These are phyloP conservation scores for Cladosporium cucumerinum DNA, from an alignment of 2,329 filamentous ascomycete species.

Conservation along the genomic window DNA sequence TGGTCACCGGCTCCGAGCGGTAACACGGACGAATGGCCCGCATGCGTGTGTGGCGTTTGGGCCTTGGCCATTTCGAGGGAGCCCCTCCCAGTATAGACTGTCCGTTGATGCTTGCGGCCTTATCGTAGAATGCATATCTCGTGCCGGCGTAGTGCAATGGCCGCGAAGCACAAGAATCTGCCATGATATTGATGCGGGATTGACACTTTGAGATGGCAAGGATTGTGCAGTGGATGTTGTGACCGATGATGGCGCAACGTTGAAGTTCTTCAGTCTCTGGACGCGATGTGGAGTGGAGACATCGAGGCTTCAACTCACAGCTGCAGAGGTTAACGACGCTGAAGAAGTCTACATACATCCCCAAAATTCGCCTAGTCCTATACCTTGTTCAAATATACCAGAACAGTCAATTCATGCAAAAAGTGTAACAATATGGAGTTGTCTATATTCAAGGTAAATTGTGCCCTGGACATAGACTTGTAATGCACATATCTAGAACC, in stretches of 20 bases:
- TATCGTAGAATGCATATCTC: not conserved
- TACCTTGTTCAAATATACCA: not conserved
- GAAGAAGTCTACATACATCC: not conserved
- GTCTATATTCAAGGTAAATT: not conserved
- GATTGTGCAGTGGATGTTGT: not conserved
- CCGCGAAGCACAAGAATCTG: not conserved
- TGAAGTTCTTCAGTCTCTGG: not conserved
- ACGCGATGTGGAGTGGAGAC: not conserved
- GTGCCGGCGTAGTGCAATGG: not conserved
- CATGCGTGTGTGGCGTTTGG: not conserved
- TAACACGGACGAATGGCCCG: not conserved
- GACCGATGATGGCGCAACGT: not conserved
- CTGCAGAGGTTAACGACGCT: not conserved
- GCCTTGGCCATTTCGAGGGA: not conserved
- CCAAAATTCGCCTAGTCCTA: not conserved
- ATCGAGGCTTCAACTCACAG: not conserved
- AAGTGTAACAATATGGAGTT: not conserved
- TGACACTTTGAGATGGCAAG: not conserved
- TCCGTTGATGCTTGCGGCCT: not conserved
- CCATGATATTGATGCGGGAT: not conserved
- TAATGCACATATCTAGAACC: too few species aligned
- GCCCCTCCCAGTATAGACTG: not conserved
- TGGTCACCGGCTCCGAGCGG: slow-evolving; percentile 21
- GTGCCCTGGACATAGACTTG: not conserved
- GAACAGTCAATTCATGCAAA: not conserved